These are phyloP conservation scores for Leucogyrophana mollusca DNA, from an alignment of 768 basidiomycete species.

Conservation along the genomic window DNA sequence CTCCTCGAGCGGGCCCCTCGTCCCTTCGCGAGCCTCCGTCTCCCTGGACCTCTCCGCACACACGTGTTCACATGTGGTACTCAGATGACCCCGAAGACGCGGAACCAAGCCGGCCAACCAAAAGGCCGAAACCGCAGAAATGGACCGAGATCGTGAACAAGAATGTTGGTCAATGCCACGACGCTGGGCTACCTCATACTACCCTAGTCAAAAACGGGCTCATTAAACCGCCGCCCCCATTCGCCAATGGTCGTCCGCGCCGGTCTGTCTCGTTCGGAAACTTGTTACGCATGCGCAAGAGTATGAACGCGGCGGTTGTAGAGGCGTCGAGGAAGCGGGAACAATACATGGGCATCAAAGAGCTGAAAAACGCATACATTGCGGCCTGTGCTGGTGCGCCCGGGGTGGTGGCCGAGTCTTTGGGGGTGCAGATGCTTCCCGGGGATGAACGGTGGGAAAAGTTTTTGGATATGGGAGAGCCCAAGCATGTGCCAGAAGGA, in stretches of 20 bases:
- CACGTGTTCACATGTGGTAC: slow-evolving; percentile 10
- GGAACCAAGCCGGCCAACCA: neutral
- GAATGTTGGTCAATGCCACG: slow-evolving; percentile 6
- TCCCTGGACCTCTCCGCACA: neutral
- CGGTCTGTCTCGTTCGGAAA: neutral
- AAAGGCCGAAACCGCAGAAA: neutral
- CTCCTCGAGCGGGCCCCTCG: neutral
- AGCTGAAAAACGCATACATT: slow-evolving; percentile 28
- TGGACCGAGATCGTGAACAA: slow-evolving; percentile 9
- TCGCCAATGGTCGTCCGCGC: neutral
- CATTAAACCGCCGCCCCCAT: slow-evolving; percentile 2
- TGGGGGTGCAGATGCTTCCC: neutral
- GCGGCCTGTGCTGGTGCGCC: slow-evolving; percentile 15
- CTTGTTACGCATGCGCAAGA: slow-evolving; percentile 14
- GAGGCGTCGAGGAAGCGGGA: slow-evolving; percentile 25
- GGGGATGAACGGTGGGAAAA: neutral
- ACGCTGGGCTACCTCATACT: neutral
- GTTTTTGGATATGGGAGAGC: slow-evolving; percentile 5
- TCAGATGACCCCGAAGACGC: slow-evolving; percentile 4
- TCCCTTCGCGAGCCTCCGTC: neutral
- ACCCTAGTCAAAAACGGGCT: neutral
- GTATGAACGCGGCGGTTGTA: slow-evolving; percentile 17
- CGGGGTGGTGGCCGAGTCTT: neutral
- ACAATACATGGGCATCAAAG: slow-evolving; percentile 23
- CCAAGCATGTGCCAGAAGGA: slow-evolving; percentile 9